Conservation (phyloP, 192 early-diverging fungal species). For the Cetraspora pellucida region DNA sequence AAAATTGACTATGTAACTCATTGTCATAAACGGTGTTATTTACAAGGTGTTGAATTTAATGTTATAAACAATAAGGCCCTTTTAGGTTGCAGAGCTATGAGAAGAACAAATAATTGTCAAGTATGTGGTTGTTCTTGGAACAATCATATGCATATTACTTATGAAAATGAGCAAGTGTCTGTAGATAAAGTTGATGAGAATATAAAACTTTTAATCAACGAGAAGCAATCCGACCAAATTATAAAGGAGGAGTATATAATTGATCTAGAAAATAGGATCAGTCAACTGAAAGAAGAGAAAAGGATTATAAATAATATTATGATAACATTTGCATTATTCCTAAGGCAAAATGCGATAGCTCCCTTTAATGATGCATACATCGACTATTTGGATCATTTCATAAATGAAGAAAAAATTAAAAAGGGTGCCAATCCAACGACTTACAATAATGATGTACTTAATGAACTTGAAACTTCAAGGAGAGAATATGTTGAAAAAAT, state of each 20-base stretch:
- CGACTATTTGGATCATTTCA: conserved; percentile 33
- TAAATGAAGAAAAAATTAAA: conserved; percentile 33
- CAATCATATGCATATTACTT: conserved; percentile 38
- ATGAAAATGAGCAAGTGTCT: conserved; percentile 26
- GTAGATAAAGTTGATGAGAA: conserved; percentile 32
- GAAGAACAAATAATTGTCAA: conserved; percentile 18
- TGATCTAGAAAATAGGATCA: conserved; percentile 1
- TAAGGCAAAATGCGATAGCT: conserved; percentile 39
- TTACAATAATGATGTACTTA: conserved; percentile 27
- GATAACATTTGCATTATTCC: conserved; percentile 34
- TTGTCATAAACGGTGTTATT: conserved; percentile 37
- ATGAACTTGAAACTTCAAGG: conserved; percentile 18
- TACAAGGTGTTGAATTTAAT: conserved; percentile 28
- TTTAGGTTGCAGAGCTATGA: conserved; percentile 35
- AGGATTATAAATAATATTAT: conserved; percentile 26
- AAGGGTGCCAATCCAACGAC: neutral
- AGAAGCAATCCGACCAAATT: conserved; percentile 31
- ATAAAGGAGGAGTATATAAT: conserved; percentile 25
- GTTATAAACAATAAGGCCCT: conserved; percentile 29
- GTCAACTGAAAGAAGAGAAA: conserved; percentile 33
- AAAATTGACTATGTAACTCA: conserved; percentile 37
- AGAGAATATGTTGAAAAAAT: conserved; percentile 18
- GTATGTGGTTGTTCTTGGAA: conserved; percentile 37
- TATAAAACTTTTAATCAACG: conserved; percentile 20
- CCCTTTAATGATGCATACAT: conserved; percentile 34